These are phyloP conservation scores for Coix lacrymajobi DNA, from an alignment of 176 grass and related monocot genomes.

Conservation along the genomic window DNA sequence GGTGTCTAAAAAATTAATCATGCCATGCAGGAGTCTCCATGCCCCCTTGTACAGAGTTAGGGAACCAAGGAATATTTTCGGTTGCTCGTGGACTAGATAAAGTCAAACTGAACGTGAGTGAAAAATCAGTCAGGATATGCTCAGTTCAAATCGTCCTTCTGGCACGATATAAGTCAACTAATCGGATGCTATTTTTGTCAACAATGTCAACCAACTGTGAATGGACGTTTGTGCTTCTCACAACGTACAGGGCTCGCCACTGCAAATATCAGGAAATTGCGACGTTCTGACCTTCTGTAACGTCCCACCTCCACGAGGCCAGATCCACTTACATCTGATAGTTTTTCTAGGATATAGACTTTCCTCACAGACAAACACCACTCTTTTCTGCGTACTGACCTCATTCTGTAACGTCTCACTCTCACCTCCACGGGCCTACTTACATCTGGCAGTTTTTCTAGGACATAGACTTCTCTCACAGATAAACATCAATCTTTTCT, in stretches of 20 bases:
- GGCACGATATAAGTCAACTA: background rate
- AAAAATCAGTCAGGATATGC: background rate
- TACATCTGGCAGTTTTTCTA: no score
- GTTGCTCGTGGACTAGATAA: background rate
- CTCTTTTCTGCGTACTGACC: no score
- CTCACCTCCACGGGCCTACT: no score
- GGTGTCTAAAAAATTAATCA: background rate
- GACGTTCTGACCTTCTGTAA: background rate
- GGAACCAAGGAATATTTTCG: slow-evolving; percentile 30
- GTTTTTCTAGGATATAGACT: no score
- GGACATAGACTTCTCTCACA: no score
- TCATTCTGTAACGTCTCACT: no score
- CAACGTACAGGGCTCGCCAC: no score
- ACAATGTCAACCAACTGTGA: background rate
- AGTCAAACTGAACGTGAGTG: slow-evolving; percentile 24
- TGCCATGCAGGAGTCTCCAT: background rate
- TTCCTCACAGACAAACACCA: no score
- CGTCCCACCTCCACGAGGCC: no score
- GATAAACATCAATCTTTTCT: no score
- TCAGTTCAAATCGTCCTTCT: background rate
- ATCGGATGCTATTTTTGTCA: background rate
- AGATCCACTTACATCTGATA: no score
- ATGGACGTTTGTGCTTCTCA: background rate
- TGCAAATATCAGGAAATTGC: background rate
- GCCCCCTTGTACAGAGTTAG: background rate